Base-by-base conservation (phyloP, 2,329 filamentous ascomycete genomes). In the Botryotinia calthae region DNA sequence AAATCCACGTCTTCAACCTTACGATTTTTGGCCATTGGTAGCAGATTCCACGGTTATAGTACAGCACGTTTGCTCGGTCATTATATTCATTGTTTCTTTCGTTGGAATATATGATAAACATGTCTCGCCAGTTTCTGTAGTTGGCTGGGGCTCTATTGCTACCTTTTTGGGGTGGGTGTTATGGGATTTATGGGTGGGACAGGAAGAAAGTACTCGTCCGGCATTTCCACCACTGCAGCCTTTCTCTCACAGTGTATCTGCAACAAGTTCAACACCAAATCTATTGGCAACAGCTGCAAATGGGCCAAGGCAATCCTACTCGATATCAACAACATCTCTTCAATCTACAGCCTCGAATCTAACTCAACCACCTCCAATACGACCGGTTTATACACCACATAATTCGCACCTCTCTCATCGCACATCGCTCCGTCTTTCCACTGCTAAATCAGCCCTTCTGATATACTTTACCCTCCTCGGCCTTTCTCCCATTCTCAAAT, bases 21-120 rank as follows among this genome's bases (percentile, higher is more conserved):
- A 99, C 82, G 95, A 98, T 80, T 99, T 99, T 83, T 99, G 96
- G 95, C 94, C 95, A 14, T 87, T 99, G 48, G 94, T 98, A 68
- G 93, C 94, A 73, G 95, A 98, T 82, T 95, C 93, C 22, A 98
- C 95, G 4, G 94, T 98, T 73, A 98, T 99, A 77, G 93, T 98
- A 28, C 96, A 99, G 82, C 96, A 99, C 82, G 92, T 98, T 66
- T 97, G 94, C 82, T 97, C 94, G 12, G 95, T 98, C 74, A 92
- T 93, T 71, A 95, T 99, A 72, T 99, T 98, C 80, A 88, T 97
- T 74, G 95, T 95, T 76, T 97, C 93, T 82, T 99, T 99, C 81
- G 90, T 95, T 25, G 94, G 90, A 70, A 99, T 99, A 75, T 93
- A 93, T 77, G 90, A 95, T 78, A 90, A 95, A 77, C 89, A 94